Conservation (phyloP, 2,329 filamentous ascomycete genomes). For the Scedosporium apiospermum region DNA sequence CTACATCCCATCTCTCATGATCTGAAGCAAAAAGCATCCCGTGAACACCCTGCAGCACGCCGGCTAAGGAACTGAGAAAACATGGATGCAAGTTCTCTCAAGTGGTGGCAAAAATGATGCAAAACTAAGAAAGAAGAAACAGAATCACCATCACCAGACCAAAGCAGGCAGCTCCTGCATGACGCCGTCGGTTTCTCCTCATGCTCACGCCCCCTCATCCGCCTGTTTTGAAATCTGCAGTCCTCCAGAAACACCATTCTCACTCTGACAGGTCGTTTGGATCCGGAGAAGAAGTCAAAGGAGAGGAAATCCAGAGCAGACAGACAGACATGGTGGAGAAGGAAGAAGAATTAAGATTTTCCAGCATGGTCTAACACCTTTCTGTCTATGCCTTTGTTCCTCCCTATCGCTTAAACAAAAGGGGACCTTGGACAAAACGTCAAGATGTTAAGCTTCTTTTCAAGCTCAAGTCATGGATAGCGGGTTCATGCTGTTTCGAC, state of each 20-base stretch:
- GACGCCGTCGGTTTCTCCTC: conserved; percentile 1
- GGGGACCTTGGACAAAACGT: not conserved
- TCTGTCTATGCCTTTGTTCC: not conserved
- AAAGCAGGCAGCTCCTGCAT: not conserved
- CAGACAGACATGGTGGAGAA: not conserved
- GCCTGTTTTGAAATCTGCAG: not conserved
- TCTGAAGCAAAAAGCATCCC: too few species aligned
- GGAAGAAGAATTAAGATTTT: not conserved
- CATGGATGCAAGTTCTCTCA: not conserved
- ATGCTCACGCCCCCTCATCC: not conserved
- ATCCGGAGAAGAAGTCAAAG: too few species aligned
- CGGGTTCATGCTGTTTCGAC: too few species aligned
- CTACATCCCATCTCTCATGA: too few species aligned
- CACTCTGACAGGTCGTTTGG: too few species aligned
- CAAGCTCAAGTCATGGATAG: too few species aligned
- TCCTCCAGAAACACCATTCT: not conserved
- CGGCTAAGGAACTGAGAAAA: too few species aligned
- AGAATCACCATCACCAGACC: not conserved
- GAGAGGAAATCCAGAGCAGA: too few species aligned
- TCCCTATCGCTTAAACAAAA: not conserved
- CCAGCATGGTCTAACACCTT: not conserved
- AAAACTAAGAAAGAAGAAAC: not conserved
- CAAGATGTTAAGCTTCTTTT: not conserved
- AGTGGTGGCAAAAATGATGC: not conserved
- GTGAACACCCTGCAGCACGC: too few species aligned